phyloP scores from a whole-genome alignment of 2,329 filamentous ascomycete species.

The Teratosphaeriaceae sp. region DNA sequence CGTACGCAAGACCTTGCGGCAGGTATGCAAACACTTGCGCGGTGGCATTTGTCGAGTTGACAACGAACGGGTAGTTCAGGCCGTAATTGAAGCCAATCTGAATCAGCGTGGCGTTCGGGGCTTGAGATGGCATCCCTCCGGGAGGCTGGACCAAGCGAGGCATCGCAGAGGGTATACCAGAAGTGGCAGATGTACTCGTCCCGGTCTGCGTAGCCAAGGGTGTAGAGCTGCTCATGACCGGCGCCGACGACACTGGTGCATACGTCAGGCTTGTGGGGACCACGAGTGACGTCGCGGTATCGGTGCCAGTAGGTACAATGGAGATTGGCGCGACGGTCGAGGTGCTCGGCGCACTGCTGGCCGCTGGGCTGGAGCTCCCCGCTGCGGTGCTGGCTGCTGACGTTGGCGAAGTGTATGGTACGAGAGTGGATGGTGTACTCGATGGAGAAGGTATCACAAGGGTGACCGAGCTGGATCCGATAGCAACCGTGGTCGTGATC shows the following conservation, averaged over 20 bases:
- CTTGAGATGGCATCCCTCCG: conserved; percentile 47
- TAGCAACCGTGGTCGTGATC: neutral
- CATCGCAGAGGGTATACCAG: conserved; percentile 57
- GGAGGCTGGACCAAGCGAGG: conserved; percentile 71
- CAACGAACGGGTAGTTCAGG: conserved; percentile 80
- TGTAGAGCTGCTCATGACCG: conserved; percentile 6
- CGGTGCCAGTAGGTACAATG: conserved; percentile 41
- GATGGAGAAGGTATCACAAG: conserved; percentile 3
- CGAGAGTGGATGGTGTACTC: neutral
- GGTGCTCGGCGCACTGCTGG: conserved; percentile 13
- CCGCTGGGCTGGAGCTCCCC: conserved; percentile 3
- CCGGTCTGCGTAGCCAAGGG: conserved; percentile 28
- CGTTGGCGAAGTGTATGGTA: conserved; percentile 1
- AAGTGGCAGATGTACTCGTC: conserved; percentile 38
- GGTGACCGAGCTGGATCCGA: conserved; percentile 7
- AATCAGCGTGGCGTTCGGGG: conserved; percentile 62
- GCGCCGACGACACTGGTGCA: conserved; percentile 39
- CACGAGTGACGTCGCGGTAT: conserved; percentile 41
- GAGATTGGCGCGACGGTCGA: conserved; percentile 31
- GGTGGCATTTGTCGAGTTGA: conserved; percentile 62
- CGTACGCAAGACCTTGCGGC: conserved; percentile 63
- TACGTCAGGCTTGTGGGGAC: conserved; percentile 58
- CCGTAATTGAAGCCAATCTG: conserved; percentile 78
- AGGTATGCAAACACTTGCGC: conserved; percentile 79
- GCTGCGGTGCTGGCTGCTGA: conserved; percentile 5